Evolutionary conservation across 2,329 filamentous ascomycete genomes (phyloP).

Genomic region (Aspergillus amoenus): DNA sequence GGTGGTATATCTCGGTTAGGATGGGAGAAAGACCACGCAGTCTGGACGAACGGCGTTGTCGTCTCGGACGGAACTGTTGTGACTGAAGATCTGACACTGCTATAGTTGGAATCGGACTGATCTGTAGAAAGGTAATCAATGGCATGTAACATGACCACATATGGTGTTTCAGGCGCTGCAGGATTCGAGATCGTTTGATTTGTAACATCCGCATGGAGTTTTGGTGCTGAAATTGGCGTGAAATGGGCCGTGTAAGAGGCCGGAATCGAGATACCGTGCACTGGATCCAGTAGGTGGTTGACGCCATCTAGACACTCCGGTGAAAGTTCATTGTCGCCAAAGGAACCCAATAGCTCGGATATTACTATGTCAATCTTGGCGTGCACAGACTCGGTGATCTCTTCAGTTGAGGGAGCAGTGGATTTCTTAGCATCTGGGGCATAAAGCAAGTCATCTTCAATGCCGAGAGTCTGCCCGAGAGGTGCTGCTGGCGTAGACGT

Average conservation of each 20-base stretch:
- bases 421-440: slow-evolving; percentile 28
- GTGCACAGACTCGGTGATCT: slow-evolving; percentile 29
- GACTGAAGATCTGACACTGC: slow-evolving; percentile 27
- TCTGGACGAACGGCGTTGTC: slow-evolving; percentile 39
- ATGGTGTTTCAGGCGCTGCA: slow-evolving; percentile 83
- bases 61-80: slow-evolving; percentile 31
- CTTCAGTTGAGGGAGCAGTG: slow-evolving; percentile 43
- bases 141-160: slow-evolving; percentile 89
- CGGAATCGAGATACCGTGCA: slow-evolving; percentile 89
- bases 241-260: slow-evolving; percentile 90
- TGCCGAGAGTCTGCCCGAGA: slow-evolving; percentile 37
- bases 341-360: slow-evolving; percentile 88
- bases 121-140: slow-evolving; percentile 79
- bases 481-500: slow-evolving; percentile 17
- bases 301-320: slow-evolving; percentile 96
- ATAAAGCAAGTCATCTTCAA: slow-evolving; percentile 26
- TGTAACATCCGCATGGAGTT: slow-evolving; percentile 77
- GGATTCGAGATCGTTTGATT: slow-evolving; percentile 62
- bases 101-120: slow-evolving; percentile 39
- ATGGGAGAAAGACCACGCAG: slow-evolving; percentile 47
- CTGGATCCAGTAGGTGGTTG: slow-evolving; percentile 78
- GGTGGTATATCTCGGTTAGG: slow-evolving; percentile 40
- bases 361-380: slow-evolving; percentile 78
- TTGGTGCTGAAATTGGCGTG: slow-evolving; percentile 86
- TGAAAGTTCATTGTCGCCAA: slow-evolving; percentile 94